phyloP scores from a whole-genome alignment of 2,329 filamentous ascomycete species.

The Emericellopsis cladophorae region DNA sequence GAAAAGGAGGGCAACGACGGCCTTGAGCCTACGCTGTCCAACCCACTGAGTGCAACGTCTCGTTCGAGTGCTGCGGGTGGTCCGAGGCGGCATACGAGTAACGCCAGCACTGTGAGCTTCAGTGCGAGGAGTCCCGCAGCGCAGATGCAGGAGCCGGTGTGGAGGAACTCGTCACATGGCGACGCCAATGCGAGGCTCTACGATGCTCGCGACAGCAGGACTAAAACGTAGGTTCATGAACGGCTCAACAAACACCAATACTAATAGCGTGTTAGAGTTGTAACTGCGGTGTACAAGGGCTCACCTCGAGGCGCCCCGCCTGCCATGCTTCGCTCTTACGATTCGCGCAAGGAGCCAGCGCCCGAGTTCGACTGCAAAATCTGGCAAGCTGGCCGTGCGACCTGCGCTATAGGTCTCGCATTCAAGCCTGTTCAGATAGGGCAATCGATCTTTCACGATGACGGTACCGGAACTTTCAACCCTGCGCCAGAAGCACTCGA shows the following conservation, averaged over 20 bases:
- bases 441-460: constrained; percentile 87
- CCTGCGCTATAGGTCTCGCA: constrained; percentile 76
- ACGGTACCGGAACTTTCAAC: constrained; percentile 85
- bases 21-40: constrained; percentile 22
- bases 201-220: constrained; percentile 72
- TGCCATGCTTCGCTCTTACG: constrained; percentile 79
- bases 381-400: constrained; percentile 95
- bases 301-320: constrained; percentile 56
- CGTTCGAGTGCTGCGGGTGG: constrained; percentile 26
- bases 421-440: constrained; percentile 95
- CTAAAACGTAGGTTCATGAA: constrained; percentile 62
- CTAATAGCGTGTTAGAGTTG: constrained; percentile 44
- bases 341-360: constrained; percentile 81
- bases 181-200: constrained; percentile 83
- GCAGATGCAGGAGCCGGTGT: constrained; percentile 37
- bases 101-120: constrained; percentile 73
- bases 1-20: constrained; percentile 76
- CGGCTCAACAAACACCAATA: not conserved
- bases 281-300: constrained; percentile 84
- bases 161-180: constrained; percentile 50
- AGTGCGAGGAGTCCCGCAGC: constrained; percentile 51
- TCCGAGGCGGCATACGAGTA: constrained; percentile 55
- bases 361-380: constrained; percentile 91
- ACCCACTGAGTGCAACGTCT: constrained; percentile 25
- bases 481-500: constrained; percentile 76